These are phyloP conservation scores for Trametes versicolor DNA, from an alignment of 1,284 basidiomycete species.

Conservation along the genomic window DNA sequence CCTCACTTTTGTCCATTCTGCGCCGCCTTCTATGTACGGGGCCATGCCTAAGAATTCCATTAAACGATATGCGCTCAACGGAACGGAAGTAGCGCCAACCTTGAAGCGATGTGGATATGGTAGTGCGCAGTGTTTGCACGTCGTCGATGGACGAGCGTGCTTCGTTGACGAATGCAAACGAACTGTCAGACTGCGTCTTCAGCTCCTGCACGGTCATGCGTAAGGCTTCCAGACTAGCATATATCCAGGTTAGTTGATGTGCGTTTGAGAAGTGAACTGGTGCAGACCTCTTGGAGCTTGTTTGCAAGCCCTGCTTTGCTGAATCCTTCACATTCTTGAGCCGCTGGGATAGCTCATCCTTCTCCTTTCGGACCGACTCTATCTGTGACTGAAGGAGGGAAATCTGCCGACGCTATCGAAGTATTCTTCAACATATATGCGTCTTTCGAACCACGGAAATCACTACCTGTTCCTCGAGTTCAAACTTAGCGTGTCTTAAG, in stretches of 20 bases:
- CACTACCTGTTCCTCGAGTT: slow-evolving; percentile 42
- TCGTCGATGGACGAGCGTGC: slow-evolving; percentile 42
- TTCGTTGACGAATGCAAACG: slow-evolving; percentile 39
- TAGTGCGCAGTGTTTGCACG: slow-evolving; percentile 41
- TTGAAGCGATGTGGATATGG: slow-evolving; percentile 37
- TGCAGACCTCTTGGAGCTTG: slow-evolving; percentile 38
- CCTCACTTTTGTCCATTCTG: slow-evolving; percentile 34
- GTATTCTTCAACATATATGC: slow-evolving; percentile 19
- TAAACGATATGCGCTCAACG: neutral
- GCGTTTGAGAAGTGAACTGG: neutral
- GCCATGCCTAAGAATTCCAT: slow-evolving; percentile 38
- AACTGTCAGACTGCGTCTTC: slow-evolving; percentile 43
- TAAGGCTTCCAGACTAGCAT: slow-evolving; percentile 40
- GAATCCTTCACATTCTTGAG: slow-evolving; percentile 42
- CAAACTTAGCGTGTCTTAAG: slow-evolving; percentile 41
- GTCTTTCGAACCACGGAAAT: neutral
- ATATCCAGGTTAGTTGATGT: slow-evolving; percentile 16
- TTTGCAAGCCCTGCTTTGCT: slow-evolving; percentile 41
- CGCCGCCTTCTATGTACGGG: slow-evolving; percentile 41
- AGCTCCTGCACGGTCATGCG: slow-evolving; percentile 36
- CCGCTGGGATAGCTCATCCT: slow-evolving; percentile 40
- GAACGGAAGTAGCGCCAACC: slow-evolving; percentile 23
- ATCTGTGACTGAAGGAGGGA: slow-evolving; percentile 39
- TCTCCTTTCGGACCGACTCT: slow-evolving; percentile 35
- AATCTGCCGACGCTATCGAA: slow-evolving; percentile 41